These are phyloP conservation scores for Aegle marmelos DNA, from an alignment of 345 rosid genomes.

Conservation along the genomic window DNA sequence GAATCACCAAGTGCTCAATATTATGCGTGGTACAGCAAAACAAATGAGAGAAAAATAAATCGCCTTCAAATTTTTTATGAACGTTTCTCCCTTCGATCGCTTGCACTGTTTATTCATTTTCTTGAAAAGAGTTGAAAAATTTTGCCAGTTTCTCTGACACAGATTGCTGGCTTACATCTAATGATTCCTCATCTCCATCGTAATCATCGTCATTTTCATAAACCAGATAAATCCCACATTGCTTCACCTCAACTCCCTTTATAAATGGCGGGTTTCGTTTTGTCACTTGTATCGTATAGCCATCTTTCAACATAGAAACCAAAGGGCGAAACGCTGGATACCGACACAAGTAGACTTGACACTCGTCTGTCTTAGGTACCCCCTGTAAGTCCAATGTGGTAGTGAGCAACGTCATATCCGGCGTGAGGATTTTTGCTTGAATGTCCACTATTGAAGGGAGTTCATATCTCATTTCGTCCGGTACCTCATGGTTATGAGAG, in stretches of 20 bases:
- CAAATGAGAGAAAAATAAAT: background rate
- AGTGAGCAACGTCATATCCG: background rate
- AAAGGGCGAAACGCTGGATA: constrained; percentile 31
- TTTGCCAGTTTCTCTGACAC: constrained; percentile 40
- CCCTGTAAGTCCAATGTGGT: constrained; percentile 36
- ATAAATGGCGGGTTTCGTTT: constrained; percentile 17
- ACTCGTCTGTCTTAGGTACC: constrained; percentile 40
- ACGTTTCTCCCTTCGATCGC: background rate
- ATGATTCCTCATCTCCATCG: constrained; percentile 34
- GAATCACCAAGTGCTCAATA: no score
- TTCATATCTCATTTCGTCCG: constrained; percentile 28
- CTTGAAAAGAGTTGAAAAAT: constrained; percentile 32
- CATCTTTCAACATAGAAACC: constrained; percentile 34
- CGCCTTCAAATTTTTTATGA: no score
- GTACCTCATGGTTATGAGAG: constrained; percentile 30
- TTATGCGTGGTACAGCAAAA: no score
- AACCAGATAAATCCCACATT: constrained; percentile 40
- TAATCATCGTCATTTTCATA: constrained; percentile 49
- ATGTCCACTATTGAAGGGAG: constrained; percentile 36
- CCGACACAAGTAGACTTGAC: constrained; percentile 55
- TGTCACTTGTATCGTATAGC: constrained; percentile 31
- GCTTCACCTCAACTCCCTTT: constrained; percentile 37
- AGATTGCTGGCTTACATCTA: constrained; percentile 34
- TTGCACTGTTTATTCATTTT: background rate
- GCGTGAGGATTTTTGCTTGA: constrained; percentile 33